These are phyloP conservation scores for Mycena citricolor DNA, from an alignment of 1,284 basidiomycete species.

Conservation along the genomic window DNA sequence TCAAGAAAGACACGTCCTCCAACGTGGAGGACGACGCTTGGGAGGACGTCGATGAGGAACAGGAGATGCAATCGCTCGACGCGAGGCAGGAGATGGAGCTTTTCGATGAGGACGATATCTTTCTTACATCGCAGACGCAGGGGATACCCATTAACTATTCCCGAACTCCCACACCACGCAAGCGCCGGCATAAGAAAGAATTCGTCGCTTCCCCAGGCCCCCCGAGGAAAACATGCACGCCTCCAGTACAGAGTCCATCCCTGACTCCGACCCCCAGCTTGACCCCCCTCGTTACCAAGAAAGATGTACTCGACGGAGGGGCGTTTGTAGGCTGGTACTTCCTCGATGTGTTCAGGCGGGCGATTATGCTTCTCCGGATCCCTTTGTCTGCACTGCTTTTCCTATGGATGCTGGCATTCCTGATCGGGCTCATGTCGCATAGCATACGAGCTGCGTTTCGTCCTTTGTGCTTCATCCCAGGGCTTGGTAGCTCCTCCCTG, in stretches of 20 bases:
- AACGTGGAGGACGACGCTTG: constrained; percentile 25
- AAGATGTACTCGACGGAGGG: constrained; percentile 28
- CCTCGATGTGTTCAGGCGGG: constrained; percentile 44
- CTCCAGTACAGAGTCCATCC: not conserved
- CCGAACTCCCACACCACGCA: constrained; percentile 12
- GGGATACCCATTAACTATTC: constrained; percentile 5
- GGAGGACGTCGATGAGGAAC: constrained; percentile 26
- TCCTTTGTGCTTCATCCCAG: constrained; percentile 62
- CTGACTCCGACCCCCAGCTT: constrained; percentile 11
- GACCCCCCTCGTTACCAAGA: constrained; percentile 16
- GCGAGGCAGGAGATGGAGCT: constrained; percentile 16
- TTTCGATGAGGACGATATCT: constrained; percentile 18
- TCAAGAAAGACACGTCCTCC: not conserved
- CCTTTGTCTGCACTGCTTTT: constrained; percentile 58
- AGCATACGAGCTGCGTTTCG: constrained; percentile 46
- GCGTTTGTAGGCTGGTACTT: constrained; percentile 40
- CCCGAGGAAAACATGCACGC: constrained; percentile 1
- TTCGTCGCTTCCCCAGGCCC: constrained; percentile 2
- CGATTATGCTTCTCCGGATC: constrained; percentile 48
- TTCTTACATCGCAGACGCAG: constrained; percentile 4
- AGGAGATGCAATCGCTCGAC: constrained; percentile 25
- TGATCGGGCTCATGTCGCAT: constrained; percentile 39
- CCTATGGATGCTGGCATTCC: constrained; percentile 47
- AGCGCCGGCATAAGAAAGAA: constrained; percentile 13
- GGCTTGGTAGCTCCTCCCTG: constrained; percentile 47